These are phyloP conservation scores for Aspergillus tamarii DNA, from an alignment of 2,329 filamentous ascomycete species.

Conservation along the genomic window DNA sequence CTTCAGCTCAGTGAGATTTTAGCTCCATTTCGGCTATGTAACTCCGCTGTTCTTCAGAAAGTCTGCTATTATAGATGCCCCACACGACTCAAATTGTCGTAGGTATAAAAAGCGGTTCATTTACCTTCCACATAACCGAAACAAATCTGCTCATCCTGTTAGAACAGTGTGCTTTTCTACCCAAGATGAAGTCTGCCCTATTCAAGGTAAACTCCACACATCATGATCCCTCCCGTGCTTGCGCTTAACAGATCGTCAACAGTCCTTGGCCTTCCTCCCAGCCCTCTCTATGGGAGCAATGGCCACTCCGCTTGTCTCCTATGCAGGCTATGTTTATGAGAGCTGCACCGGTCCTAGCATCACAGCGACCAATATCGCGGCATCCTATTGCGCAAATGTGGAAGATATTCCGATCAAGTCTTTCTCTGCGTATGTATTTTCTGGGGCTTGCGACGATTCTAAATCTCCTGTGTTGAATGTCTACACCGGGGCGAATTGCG, in stretches of 20 bases:
- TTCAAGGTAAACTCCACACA: neutral
- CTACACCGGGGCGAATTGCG: neutral
- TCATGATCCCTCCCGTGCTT: neutral
- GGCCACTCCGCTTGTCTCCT: neutral
- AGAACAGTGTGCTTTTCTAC: neutral
- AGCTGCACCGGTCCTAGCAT: constrained; percentile 10
- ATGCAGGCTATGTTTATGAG: neutral
- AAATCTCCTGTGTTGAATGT: neutral
- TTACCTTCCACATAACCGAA: neutral
- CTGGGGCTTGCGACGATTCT: constrained; percentile 21
- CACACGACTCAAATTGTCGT: neutral
- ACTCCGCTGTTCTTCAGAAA: too few relatives aligned
- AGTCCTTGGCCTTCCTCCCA: neutral
- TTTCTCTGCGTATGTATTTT: constrained; percentile 18
- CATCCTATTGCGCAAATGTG: constrained; percentile 17
- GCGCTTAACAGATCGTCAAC: neutral
- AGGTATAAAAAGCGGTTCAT: neutral
- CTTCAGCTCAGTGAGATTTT: neutral
- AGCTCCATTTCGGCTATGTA: neutral
- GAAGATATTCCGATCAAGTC: constrained; percentile 22
- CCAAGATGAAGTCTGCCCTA: neutral
- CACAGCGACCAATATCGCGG: constrained; percentile 13
- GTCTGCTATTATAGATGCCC: neutral
- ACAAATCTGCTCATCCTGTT: neutral
- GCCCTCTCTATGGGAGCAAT: neutral